A percentile compares a stretch with the other conserved stretches of the same genome.
These are phyloP conservation scores for Plasmodium vinckei DNA, from an alignment of 169 alveolate species.

Conservation along the genomic window DNA sequence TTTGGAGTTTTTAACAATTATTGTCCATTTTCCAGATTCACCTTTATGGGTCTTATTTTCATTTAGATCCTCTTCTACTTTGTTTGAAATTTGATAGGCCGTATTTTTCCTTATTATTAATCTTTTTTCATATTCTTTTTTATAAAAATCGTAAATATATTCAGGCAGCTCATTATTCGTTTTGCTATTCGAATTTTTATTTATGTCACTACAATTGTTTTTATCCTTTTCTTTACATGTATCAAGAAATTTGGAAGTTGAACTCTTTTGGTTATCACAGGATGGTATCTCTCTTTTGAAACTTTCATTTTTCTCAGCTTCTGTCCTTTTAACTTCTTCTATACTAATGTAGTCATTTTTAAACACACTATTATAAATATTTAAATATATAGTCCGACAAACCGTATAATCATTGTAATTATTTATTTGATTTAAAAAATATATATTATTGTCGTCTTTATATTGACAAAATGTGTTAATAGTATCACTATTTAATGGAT, in stretches of 20 bases:
- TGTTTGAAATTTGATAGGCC: slow-evolving; percentile 1
- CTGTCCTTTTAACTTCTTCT: slow-evolving; percentile 24
- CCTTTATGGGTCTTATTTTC: not conserved
- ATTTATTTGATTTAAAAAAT: slow-evolving; percentile 46
- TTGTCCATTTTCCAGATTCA: not conserved
- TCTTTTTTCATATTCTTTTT: slow-evolving; percentile 65
- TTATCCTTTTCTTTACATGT: slow-evolving; percentile 10
- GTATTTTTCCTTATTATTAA: slow-evolving; percentile 47
- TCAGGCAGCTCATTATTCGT: slow-evolving; percentile 12
- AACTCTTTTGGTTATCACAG: too few species aligned
- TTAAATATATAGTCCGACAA: slow-evolving; percentile 31
- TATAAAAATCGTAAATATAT: slow-evolving; percentile 49
- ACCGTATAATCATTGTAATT: slow-evolving; percentile 24
- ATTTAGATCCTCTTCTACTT: not conserved
- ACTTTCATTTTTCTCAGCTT: not conserved
- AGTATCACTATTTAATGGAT: not conserved
- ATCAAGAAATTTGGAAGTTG: not conserved
- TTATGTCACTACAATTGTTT: not conserved
- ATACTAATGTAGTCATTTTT: slow-evolving; percentile 41
- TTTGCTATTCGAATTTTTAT: not conserved
- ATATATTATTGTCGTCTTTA: slow-evolving; percentile 19
- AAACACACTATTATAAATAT: slow-evolving; percentile 46
- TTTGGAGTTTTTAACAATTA: slow-evolving; percentile 5
- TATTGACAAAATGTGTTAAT: slow-evolving; percentile 33
- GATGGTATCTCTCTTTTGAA: not conserved